These are phyloP conservation scores for Carex pumila DNA, from an alignment of 176 grass and related monocot genomes.

Conservation along the genomic window DNA sequence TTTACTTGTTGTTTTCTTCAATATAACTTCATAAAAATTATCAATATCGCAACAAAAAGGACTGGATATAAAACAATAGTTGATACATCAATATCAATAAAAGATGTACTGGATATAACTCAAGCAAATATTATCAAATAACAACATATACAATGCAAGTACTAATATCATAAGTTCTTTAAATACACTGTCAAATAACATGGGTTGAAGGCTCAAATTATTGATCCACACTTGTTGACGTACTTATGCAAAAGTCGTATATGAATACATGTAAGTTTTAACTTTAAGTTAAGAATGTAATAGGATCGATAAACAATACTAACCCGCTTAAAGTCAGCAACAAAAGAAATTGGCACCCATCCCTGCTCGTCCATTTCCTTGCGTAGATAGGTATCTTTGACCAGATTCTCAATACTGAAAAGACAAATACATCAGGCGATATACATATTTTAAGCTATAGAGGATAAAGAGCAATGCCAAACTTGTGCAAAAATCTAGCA, in stretches of 20 bases:
- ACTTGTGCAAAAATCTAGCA: conserved; percentile 18
- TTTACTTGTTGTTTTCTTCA: background rate
- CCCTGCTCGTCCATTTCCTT: conserved; percentile 57
- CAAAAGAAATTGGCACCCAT: conserved; percentile 63
- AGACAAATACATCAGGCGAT: background rate
- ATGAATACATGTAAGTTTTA: background rate
- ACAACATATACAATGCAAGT: background rate
- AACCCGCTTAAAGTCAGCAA: conserved; percentile 59
- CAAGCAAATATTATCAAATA: background rate
- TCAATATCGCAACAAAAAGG: background rate
- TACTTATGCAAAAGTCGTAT: background rate
- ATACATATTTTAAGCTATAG: conserved; percentile 2
- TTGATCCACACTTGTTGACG: background rate
- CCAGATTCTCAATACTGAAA: conserved; percentile 64
- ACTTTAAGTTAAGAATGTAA: background rate
- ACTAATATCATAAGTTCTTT: background rate
- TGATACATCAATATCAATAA: background rate
- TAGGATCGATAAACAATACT: conserved; percentile 26
- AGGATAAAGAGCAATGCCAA: background rate
- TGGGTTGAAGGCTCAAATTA: background rate
- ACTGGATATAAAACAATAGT: background rate
- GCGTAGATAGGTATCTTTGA: conserved; percentile 50
- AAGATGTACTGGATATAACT: background rate
- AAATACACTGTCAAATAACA: background rate
- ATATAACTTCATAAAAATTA: background rate